Base-by-base conservation (phyloP, 768 basidiomycete genomes). In the Boletus sensibilis region DNA sequence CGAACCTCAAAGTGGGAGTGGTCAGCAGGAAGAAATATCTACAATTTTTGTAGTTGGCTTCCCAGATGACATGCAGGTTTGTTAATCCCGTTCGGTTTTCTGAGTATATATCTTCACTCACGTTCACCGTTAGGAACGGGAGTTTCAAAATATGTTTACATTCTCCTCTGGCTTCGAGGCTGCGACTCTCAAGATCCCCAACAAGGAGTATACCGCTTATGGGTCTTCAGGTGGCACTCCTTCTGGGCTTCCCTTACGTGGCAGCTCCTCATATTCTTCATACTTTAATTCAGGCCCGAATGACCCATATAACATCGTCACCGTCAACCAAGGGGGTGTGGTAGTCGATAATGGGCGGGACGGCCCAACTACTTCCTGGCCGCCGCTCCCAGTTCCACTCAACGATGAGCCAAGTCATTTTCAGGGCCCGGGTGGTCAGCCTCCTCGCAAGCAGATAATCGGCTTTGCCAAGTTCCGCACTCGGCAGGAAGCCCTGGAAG, bases 111-210 rank as follows among this genome's bases (percentile, higher is more conserved):
- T 66, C 64, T 39, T 58, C 45, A 45, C 60, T 61, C 13, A 59
- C 43, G 39, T 60, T 63, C 50, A 23, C 27, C 42, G 50, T 4
- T 63, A 98, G 94, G 97, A 98, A 77, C 93, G 97, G 31, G 97
- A 99, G 75, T 99, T 98, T 73, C 93, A 96, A 72, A 98, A 98
- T 70, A 96, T 99, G 90, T 99, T 99, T 71, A 93, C 94, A 9
- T 99, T 99, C 67, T 93, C 92, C 4, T 76, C 82, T 1, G 97
- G 94, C 12, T 99, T 98, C 66, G 97, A 98, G 72, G 97, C 95
- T 23, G 96, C 97, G 9, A 97, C 95, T 7, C 81, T 99, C 63
- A 99, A 98, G 81, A 93, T 96, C 56, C 97, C 97, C 2, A 92
- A 93, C 78, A 89, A 94, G 74, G 91, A 94, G 66, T 87, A 84